Evolutionary conservation across 192 early-diverging fungal species (phyloP), one percentile per base, ranked within the genome.

Genomic region (Podila clonocystis): DNA sequence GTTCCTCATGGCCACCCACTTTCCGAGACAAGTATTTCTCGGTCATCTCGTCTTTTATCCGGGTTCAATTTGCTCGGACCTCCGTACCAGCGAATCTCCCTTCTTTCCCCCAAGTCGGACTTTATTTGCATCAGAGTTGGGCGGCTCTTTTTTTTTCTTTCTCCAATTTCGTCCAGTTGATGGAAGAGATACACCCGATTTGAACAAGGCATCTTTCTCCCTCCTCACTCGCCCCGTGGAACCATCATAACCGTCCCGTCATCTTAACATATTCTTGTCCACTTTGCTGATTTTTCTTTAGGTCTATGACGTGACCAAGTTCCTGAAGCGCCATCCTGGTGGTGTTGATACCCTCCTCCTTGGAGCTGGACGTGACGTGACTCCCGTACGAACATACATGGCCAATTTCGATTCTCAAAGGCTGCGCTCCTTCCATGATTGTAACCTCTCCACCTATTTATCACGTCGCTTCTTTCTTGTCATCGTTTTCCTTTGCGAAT

Each of bases 241-340:
- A 45, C 41, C 41, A 36, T 1, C 34, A 36, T 36, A 2, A 17
- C 15, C 41, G 15, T 45, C 41, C 41, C 13, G 13, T 15, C 52
- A 55, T 9, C n/a, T 60, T 22, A 8, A 5, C 29, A 19, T 50
- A 29, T 26, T 17, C 11, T 28, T 5, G 15, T 9, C 17, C 31
- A n/a, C n/a, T 24, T 22, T 50, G 36, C 22, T 19, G 24, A n/a
- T 60, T 22, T 33, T 15, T 20, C 24, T 26, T n/a, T 69, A 80
- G 77, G 84, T 88, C 5, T 88, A 86, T 36, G 87, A 88, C 69
- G 75, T 88, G 12, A 88, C 87, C 20, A 80, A 83, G 67, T 88
- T 88, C 76, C 38, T 85, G 45, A 71, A 64, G 13, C 65, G 80
- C 30, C 86, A 87, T 59, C 86, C 86, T 9, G 86, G 86, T 55